Evolutionary conservation across 305 asterid species (phyloP).

Genomic region (Ilex paraguariensis): DNA sequence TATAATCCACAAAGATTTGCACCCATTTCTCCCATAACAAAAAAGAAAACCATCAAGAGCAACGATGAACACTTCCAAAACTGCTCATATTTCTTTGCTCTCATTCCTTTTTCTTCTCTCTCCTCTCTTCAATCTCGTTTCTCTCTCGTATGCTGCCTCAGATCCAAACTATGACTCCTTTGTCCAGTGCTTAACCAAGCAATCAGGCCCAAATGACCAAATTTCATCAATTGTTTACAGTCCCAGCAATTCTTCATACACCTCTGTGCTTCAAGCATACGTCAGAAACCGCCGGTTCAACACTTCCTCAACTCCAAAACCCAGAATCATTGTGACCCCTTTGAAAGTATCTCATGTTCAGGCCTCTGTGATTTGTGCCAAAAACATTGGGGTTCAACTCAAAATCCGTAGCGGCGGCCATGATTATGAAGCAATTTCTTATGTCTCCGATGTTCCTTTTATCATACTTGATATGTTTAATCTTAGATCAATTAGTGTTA

Average conservation of each 20-base stretch:
- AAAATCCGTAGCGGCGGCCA: conserved; percentile 44
- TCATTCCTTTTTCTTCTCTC: background rate
- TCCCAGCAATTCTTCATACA: conserved; percentile 12
- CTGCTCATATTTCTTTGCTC: no score
- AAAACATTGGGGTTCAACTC: conserved; percentile 2
- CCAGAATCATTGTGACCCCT: conserved; percentile 28
- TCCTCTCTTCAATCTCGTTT: background rate
- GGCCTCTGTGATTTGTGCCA: conserved; percentile 28
- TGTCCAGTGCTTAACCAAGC: conserved; percentile 16
- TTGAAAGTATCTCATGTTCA: conserved; percentile 21
- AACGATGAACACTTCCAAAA: background rate
- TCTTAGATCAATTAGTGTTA: conserved; percentile 15
- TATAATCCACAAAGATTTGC: no score
- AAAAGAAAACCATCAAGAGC: background rate
- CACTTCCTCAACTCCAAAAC: conserved; percentile 24
- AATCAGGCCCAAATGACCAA: conserved; percentile 1
- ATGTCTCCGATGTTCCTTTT: conserved; percentile 5
- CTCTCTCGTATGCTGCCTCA: background rate
- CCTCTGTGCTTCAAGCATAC: conserved; percentile 17
- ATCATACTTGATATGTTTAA: conserved; percentile 20
- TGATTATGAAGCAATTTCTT: conserved; percentile 37
- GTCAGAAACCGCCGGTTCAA: conserved; percentile 33
- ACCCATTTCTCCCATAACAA: no score
- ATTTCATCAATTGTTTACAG: conserved; percentile 19
- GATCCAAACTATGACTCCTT: conserved; percentile 7